These are phyloP conservation scores for Periglandula ipomoeae DNA, from an alignment of 2,329 filamentous ascomycete species.

Conservation along the genomic window DNA sequence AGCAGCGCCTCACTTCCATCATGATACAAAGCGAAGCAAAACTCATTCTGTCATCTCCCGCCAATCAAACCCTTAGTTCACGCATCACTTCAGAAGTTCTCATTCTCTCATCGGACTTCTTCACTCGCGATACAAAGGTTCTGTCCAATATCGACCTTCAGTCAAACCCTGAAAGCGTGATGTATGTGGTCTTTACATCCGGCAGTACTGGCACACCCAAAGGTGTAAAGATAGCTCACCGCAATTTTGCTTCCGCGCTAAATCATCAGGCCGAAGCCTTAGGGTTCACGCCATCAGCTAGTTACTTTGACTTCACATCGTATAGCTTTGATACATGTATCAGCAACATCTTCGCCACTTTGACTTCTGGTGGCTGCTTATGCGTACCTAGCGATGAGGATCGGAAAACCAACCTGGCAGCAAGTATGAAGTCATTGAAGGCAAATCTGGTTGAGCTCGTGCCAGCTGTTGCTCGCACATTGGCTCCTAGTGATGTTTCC, in stretches of 20 bases:
- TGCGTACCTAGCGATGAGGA: background rate
- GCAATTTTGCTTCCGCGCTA: background rate
- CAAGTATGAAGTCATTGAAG: background rate
- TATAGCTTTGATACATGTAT: slow-evolving; percentile 5
- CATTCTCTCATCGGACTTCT: background rate
- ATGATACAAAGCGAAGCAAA: slow-evolving; percentile 24
- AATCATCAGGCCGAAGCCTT: background rate
- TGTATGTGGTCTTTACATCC: slow-evolving; percentile 10
- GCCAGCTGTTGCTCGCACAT: background rate
- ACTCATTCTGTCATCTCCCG: background rate
- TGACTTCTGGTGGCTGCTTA: background rate
- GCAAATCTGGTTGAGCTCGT: background rate
- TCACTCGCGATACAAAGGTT: no score
- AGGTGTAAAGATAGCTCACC: slow-evolving; percentile 10
- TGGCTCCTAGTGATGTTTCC: background rate
- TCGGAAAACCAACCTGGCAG: background rate
- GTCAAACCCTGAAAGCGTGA: no score
- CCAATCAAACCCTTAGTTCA: background rate
- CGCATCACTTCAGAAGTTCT: background rate
- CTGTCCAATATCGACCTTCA: no score
- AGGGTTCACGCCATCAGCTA: background rate
- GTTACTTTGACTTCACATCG: slow-evolving; percentile 3
- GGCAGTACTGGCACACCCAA: slow-evolving; percentile 13
- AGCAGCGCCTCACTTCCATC: slow-evolving; percentile 34
- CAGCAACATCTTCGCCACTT: background rate